Base-by-base conservation (phyloP, 1,284 basidiomycete genomes). In the Boletellus sp. region DNA sequence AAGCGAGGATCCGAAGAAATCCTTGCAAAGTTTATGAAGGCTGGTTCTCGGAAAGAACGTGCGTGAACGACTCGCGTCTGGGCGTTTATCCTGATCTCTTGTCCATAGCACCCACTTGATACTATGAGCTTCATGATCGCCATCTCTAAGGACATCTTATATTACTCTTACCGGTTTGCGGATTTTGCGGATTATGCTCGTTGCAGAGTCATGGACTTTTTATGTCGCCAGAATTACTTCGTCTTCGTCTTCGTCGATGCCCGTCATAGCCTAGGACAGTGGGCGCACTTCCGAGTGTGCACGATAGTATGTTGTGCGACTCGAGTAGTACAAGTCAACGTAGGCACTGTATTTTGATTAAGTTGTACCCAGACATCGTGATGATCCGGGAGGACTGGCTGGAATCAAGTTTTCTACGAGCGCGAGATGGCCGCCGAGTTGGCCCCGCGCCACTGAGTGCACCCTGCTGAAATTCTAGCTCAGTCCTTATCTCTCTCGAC, bases 1-100 rank as follows among this genome's bases (percentile, higher is more conserved):
- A 92, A 90, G 68, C 81, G 81, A 50, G 84, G 86, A 19, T 90
- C 89, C 3, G 90, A 93, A 64, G 86, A 92, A 60, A 88, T 91
- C 15, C 74, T 93, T 36, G 80, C 84, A 8, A 76, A 85, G 37
- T 92, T 93, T 70, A 71, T 92, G 72, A 83, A 80, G 60, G 85
- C 85, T 76, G 83, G 84, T 30, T 80, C 83, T 49, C 85, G 81
- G 77, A 83, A 85, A 51, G 80, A 83, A 28, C 80, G 39, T 37
- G 41, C 49, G 28, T 64, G 44, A 65, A 50, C 15, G 28, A 28
- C 26, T 32, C 30, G 5, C 30, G 15, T 32, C 5, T 21, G 38
- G 33, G 30, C 6, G 12, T 50, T 22, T 40, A 24, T 52, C 37
- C 50, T 51, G 19, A 30, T 38, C 13, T 46, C n/a, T 41, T 35